Evolutionary conservation across 768 basidiomycete genomes (phyloP).

Genomic region (Amanita thiersii): DNA sequence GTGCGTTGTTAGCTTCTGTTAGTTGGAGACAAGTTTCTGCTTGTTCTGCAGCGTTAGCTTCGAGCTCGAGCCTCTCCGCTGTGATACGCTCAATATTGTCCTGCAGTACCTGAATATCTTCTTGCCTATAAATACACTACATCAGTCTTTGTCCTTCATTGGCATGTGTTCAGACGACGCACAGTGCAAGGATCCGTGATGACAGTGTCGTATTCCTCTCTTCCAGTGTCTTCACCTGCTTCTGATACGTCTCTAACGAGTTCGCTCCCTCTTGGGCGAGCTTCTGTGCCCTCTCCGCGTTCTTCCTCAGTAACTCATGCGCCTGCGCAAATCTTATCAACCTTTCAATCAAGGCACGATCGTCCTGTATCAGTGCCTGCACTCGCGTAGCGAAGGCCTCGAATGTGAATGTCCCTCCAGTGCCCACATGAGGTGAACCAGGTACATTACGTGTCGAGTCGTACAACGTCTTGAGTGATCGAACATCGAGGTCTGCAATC

Average conservation of each 20-base stretch:
- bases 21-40: slow-evolving; percentile 68
- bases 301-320: slow-evolving; percentile 86
- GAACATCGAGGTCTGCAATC: slow-evolving; percentile 79
- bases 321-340: slow-evolving; percentile 81
- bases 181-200: slow-evolving; percentile 51
- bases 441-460: slow-evolving; percentile 24
- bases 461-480: slow-evolving; percentile 78
- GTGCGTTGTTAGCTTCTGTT: slow-evolving; percentile 67
- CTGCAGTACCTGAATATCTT: slow-evolving; percentile 57
- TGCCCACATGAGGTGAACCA: slow-evolving; percentile 16
- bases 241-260: slow-evolving; percentile 85
- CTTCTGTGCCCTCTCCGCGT: slow-evolving; percentile 87
- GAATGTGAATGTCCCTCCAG: slow-evolving; percentile 47
- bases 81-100: slow-evolving; percentile 50
- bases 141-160: not conserved
- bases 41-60: slow-evolving; percentile 60
- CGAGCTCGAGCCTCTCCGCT: slow-evolving; percentile 62
- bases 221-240: slow-evolving; percentile 75
- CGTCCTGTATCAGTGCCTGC: slow-evolving; percentile 75
- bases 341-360: slow-evolving; percentile 76
- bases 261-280: slow-evolving; percentile 74
- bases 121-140: slow-evolving; percentile 38
- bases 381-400: slow-evolving; percentile 75
- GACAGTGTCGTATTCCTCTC: slow-evolving; percentile 55
- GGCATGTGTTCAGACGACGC: slow-evolving; percentile 14